Evolutionary conservation across 257 asterid species (phyloP).

Genomic region (Rubia yunnanensis): DNA sequence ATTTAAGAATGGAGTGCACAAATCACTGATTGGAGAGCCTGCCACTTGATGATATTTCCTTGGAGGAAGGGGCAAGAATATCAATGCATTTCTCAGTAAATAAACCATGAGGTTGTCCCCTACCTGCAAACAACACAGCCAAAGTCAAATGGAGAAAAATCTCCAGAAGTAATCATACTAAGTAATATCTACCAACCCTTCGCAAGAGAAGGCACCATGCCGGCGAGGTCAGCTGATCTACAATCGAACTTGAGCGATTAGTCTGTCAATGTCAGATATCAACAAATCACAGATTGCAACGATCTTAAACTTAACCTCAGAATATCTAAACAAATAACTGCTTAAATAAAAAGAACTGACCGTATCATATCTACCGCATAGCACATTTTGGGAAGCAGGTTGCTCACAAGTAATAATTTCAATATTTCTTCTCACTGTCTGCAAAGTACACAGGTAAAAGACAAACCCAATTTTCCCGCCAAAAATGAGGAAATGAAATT

Average conservation of each 20-base stretch:
- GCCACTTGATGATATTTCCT: conserved; percentile 56
- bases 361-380: conserved; percentile 48
- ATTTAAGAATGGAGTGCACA: conserved; percentile 22
- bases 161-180: conserved; percentile 2
- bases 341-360: conserved; percentile 24
- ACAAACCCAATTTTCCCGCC: conserved; percentile 6
- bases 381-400: conserved; percentile 39
- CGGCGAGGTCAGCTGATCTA: conserved; percentile 47
- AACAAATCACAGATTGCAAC: background rate
- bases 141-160: conserved; percentile 13
- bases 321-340: background rate
- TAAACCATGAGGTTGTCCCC: conserved; percentile 71
- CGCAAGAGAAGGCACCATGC: conserved; percentile 54
- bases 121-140: conserved; percentile 37
- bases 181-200: conserved; percentile 39
- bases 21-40: conserved; percentile 54
- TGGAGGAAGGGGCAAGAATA: conserved; percentile 61
- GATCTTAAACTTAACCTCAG: background rate
- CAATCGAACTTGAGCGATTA: conserved; percentile 34
- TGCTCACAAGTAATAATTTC: conserved; percentile 38
- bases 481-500: background rate
- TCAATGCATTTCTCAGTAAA: conserved; percentile 49
- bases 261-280: conserved; percentile 31
- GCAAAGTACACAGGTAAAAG: conserved; percentile 16
- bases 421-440: conserved; percentile 63